Conservation (phyloP, 164 flowering plant species). For the Dillenia turbinata region DNA sequence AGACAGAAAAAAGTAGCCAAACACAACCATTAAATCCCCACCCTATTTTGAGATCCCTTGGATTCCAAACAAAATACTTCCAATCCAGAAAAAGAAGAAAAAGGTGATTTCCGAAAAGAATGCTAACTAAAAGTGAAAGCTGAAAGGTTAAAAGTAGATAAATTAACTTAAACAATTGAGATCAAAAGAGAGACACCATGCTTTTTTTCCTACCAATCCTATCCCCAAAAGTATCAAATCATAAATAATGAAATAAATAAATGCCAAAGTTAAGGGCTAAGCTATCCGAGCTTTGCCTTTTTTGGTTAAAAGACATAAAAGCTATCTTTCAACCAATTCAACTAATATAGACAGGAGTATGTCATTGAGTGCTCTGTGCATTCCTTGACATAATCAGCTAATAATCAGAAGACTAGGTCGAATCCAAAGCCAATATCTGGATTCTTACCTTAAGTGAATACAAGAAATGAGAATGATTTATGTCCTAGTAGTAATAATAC, state of each 20-base stretch:
- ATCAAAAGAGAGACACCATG: conserved; percentile 4
- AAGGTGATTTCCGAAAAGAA: not conserved
- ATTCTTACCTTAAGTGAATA: conserved; percentile 29
- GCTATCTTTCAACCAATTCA: conserved; percentile 28
- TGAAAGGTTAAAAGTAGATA: conserved; percentile 1
- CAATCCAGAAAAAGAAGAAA: conserved; percentile 13
- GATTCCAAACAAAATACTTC: conserved; percentile 27
- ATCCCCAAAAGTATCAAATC: conserved; percentile 6
- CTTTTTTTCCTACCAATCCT: conserved; percentile 15
- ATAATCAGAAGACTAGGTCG: conserved; percentile 22
- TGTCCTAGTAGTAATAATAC: conserved; percentile 19
- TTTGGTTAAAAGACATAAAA: conserved; percentile 38
- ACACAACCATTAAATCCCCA: no score
- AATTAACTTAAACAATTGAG: not conserved
- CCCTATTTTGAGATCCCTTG: conserved; percentile 16
- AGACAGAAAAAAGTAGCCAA: no score
- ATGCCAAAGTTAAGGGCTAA: conserved; percentile 22
- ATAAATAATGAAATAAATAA: conserved; percentile 13
- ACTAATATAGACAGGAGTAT: conserved; percentile 17
- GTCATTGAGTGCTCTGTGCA: conserved; percentile 31
- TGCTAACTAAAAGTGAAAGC: conserved; percentile 19
- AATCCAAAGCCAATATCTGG: conserved; percentile 37
- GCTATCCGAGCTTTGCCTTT: conserved; percentile 23
- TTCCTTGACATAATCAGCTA: conserved; percentile 23
- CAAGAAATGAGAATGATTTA: conserved; percentile 30